Evolutionary conservation across 768 basidiomycete genomes (phyloP).

Genomic region (Tricholoma terreum): DNA sequence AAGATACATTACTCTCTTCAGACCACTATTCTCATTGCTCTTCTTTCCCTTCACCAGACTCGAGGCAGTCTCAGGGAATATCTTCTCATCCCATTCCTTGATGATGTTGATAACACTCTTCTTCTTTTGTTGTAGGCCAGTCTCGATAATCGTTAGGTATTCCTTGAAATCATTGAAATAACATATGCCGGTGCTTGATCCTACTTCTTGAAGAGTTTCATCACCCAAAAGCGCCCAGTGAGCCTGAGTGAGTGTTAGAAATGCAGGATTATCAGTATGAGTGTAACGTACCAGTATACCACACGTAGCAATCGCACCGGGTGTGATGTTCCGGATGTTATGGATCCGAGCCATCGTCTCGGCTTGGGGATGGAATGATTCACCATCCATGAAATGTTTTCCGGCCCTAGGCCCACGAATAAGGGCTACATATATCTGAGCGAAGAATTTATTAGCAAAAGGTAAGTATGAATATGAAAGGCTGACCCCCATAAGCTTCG

Average conservation of each 20-base stretch:
- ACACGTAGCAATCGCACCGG: too few relatives aligned
- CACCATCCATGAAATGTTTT: slow-evolving; percentile 11
- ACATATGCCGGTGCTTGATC: too few relatives aligned
- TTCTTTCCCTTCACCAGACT: slow-evolving; percentile 4
- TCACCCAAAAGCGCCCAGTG: slow-evolving; percentile 15
- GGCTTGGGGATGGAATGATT: slow-evolving; percentile 2
- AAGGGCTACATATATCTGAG: slow-evolving; percentile 13
- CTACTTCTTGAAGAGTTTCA: slow-evolving; percentile 11
- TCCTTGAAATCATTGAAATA: slow-evolving; percentile 11
- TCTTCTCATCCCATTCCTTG: slow-evolving; percentile 12
- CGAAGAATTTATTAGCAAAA: slow-evolving; percentile 1
- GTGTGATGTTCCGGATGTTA: too few relatives aligned
- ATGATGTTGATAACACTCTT: slow-evolving; percentile 14
- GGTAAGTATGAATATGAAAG: not conserved
- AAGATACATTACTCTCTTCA: too few relatives aligned
- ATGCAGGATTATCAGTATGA: not conserved
- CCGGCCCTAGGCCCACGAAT: slow-evolving; percentile 16
- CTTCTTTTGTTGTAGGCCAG: too few relatives aligned
- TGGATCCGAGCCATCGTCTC: too few relatives aligned
- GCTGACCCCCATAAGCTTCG: too few relatives aligned
- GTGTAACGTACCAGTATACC: slow-evolving; percentile 10
- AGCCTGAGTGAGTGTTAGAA: slow-evolving; percentile 1
- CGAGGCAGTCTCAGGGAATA: slow-evolving; percentile 14
- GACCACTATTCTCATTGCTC: too few relatives aligned
- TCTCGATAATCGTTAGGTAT: slow-evolving; percentile 13